Base-by-base conservation (phyloP, 768 basidiomycete genomes). In the Mycena metata region DNA sequence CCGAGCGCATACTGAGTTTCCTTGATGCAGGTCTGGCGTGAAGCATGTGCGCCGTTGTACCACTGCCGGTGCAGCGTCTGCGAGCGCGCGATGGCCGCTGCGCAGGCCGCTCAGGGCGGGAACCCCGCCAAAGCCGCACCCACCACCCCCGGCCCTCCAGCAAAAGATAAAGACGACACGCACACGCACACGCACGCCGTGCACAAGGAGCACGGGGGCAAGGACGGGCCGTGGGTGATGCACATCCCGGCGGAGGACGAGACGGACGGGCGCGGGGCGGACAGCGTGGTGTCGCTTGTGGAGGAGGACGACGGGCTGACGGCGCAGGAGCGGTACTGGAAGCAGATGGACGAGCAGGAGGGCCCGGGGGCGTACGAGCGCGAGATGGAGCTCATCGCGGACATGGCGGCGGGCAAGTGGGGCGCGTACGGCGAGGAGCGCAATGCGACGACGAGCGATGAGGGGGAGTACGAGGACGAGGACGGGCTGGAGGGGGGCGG, bases 311-410 rank as follows among this genome's bases (percentile, higher is more conserved):
- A 51, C 43, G 55, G 23, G 19, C 46, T 58, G 30, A 59, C 42
- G 12, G n/a, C 24, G 42, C 75, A 69, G 66, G 79, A 75, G 47
- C 76, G 69, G 55, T 78, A 73, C 7, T 77, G 77, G 9, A 76
- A 76, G 21, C 78, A 78, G 33, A 78, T 80, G 45, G 77, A 76
- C 13, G 79, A 74, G 52, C 79, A 80, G 46, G 76, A 79, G 19
- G 83, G 80, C 30, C 81, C 74, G 3, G 73, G 71, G 0, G 65
- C 60, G 45, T 51, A 39, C 17, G 71, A 71, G 60, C 61, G 57
- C 61, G 66, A 61, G 72, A 71, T 43, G 64, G 47, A 26, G 75
- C 70, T 26, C 74, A 69, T 52, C 45, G 64, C 42, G 60, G 57
- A 49, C 45, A 61, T 19, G 68, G 26, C 54, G 58, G 33, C 36